These are phyloP conservation scores for Hericium coralloides DNA, from an alignment of 768 basidiomycete genomes.

Conservation along the genomic window DNA sequence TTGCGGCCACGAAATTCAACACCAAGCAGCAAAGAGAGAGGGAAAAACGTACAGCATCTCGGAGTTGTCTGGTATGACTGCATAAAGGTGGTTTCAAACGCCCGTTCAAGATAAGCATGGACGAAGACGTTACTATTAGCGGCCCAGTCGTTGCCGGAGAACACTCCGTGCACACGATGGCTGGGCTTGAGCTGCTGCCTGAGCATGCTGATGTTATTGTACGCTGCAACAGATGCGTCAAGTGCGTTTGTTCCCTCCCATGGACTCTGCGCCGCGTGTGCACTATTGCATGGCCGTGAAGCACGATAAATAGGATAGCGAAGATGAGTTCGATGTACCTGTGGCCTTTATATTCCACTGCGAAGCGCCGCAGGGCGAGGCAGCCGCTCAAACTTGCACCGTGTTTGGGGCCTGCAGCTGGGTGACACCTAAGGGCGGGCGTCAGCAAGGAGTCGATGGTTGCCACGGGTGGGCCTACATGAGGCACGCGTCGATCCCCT, in stretches of 20 bases:
- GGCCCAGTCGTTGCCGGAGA: constrained; percentile 69
- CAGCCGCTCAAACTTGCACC: constrained; percentile 57
- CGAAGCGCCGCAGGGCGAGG: constrained; percentile 51
- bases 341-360: constrained; percentile 63
- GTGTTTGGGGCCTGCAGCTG: constrained; percentile 65
- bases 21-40: neutral
- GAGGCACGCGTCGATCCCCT: constrained; percentile 68
- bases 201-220: constrained; percentile 68
- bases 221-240: constrained; percentile 82
- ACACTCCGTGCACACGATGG: constrained; percentile 72
- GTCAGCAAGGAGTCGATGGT: neutral
- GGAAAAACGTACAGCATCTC: constrained; percentile 46
- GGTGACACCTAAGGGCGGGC: constrained; percentile 54
- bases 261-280: constrained; percentile 70
- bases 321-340: constrained; percentile 35
- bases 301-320: neutral
- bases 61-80: constrained; percentile 80
- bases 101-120: neutral
- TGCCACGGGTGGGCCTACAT: constrained; percentile 36
- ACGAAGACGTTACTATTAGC: constrained; percentile 44
- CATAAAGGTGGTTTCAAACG: neutral
- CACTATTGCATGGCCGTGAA: constrained; percentile 28
- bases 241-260: constrained; percentile 82
- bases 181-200: constrained; percentile 77
- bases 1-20: constrained; percentile 14